Conservation (phyloP, 1,284 basidiomycete species). For the Hypsizygus ulmarius region DNA sequence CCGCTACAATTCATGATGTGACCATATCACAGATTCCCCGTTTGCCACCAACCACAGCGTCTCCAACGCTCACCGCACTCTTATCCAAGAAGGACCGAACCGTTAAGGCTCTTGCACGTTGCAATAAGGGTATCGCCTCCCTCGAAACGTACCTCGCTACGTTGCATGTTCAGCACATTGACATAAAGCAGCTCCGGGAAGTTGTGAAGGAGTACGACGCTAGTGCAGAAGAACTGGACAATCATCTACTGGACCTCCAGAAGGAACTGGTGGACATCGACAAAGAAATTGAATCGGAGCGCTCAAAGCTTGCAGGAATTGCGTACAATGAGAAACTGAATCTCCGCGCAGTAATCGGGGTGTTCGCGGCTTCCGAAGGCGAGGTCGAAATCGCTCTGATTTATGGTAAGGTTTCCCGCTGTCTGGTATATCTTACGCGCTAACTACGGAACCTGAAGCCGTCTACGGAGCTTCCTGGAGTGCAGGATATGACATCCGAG, state of each 20-base stretch:
- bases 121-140: slow-evolving; percentile 25
- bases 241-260: slow-evolving; percentile 25
- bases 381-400: slow-evolving; percentile 34
- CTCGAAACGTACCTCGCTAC: slow-evolving; percentile 32
- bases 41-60: slow-evolving; percentile 6
- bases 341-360: slow-evolving; percentile 27
- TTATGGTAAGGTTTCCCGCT: slow-evolving; percentile 28
- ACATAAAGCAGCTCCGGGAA: slow-evolving; percentile 25
- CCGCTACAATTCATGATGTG: slow-evolving; percentile 27
- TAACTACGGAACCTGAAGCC: slow-evolving; percentile 21
- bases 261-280: slow-evolving; percentile 19
- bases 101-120: slow-evolving; percentile 16
- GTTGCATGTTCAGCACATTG: slow-evolving; percentile 28
- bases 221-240: slow-evolving; percentile 30
- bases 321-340: slow-evolving; percentile 20
- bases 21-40: slow-evolving; percentile 15
- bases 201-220: slow-evolving; percentile 30
- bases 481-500: slow-evolving; percentile 38
- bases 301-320: slow-evolving; percentile 16
- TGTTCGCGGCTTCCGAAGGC: slow-evolving; percentile 33
- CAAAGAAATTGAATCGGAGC: slow-evolving; percentile 24
- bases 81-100: not conserved
- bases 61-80: slow-evolving; percentile 8
- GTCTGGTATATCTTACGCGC: not conserved
- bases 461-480: slow-evolving; percentile 35